phyloP scores from a whole-genome alignment of 2,329 filamentous ascomycete genomes.

The Sporothrix dimorphospora region DNA sequence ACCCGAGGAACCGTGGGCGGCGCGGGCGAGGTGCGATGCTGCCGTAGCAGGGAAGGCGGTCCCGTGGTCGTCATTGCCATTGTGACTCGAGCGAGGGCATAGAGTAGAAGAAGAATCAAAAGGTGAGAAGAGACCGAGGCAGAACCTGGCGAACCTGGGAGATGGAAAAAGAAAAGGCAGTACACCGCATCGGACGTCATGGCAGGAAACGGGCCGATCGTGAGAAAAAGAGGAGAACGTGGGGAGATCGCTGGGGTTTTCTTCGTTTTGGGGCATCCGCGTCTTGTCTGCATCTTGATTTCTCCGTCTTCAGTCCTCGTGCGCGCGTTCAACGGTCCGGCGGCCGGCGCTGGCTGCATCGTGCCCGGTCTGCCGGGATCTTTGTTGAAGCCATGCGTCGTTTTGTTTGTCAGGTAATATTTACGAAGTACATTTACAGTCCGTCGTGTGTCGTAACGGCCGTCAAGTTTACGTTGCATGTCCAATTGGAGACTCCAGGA shows the following conservation, averaged over 20 bases:
- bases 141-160: neutral
- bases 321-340: neutral
- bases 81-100: neutral
- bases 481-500: neutral
- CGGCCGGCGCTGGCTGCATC: constrained; percentile 1
- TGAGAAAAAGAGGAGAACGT: constrained; percentile 19
- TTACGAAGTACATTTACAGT: neutral
- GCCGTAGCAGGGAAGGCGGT: neutral
- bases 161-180: neutral
- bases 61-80: neutral
- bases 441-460: neutral
- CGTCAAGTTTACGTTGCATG: neutral
- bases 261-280: neutral
- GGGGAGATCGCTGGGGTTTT: constrained; percentile 9
- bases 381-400: neutral
- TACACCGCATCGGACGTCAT: constrained; percentile 8
- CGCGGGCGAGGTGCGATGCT: constrained; percentile 1
- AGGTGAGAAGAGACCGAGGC: neutral
- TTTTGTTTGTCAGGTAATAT: neutral
- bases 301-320: neutral
- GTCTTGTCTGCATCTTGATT: neutral
- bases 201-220: constrained; percentile 23
- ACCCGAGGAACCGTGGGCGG: neutral
- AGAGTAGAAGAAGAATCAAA: neutral
- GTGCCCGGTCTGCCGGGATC: neutral